These are phyloP conservation scores for Lipomyces kockii DNA, from an alignment of 805 yeast species.

Conservation along the genomic window DNA sequence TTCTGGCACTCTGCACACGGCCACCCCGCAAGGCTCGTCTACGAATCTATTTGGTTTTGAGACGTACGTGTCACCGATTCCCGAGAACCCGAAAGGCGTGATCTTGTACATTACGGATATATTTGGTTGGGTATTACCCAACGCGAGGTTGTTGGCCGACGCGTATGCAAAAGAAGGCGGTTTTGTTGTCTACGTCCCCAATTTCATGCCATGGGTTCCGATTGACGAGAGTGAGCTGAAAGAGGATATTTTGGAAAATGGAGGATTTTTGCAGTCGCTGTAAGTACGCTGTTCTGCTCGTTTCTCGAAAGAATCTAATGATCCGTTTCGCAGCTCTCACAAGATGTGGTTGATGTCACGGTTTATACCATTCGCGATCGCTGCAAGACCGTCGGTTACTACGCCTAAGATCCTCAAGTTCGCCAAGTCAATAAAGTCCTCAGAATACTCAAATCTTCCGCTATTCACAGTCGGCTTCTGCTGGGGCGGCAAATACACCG, in stretches of 20 bases:
- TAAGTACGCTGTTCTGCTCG: background rate
- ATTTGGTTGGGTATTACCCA: slow-evolving; percentile 21
- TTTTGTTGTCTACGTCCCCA: slow-evolving; percentile 16
- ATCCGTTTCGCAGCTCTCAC: background rate
- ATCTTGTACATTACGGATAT: slow-evolving; percentile 15
- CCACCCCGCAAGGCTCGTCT: slow-evolving; percentile 7
- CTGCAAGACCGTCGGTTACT: slow-evolving; percentile 9
- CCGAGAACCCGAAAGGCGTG: slow-evolving; percentile 11
- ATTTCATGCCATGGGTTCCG: slow-evolving; percentile 12
- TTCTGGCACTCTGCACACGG: slow-evolving; percentile 10
- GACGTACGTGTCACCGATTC: slow-evolving; percentile 8
- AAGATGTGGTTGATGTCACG: background rate
- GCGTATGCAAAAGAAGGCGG: slow-evolving; percentile 22
- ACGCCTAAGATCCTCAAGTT: slow-evolving; percentile 7
- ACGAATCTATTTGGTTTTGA: slow-evolving; percentile 1
- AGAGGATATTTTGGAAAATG: background rate
- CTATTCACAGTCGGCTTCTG: slow-evolving; percentile 23
- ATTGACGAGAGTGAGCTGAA: background rate
- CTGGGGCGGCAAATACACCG: slow-evolving; percentile 22
- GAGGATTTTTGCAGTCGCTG: background rate
- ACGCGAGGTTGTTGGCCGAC: slow-evolving; percentile 25
- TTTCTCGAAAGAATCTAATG: no score
- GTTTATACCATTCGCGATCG: slow-evolving; percentile 5
- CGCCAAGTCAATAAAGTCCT: background rate
- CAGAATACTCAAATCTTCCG: slow-evolving; percentile 3